Evolutionary conservation across 257 asterid species (phyloP), one percentile per base, ranked within the genome.

Genomic region (Salvia hispanica): DNA sequence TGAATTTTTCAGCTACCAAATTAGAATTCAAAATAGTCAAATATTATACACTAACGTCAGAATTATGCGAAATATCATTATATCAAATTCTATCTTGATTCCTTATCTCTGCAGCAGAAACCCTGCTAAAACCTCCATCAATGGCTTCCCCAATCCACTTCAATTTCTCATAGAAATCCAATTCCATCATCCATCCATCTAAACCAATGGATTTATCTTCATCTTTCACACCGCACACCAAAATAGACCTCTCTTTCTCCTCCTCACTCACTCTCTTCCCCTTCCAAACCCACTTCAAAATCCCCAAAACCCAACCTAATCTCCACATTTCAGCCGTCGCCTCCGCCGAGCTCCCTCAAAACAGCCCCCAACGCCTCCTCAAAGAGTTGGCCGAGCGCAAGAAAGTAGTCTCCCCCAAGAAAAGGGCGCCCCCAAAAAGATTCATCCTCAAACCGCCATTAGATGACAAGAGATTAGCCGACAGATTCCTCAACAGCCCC

Each of bases 401-500:
- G 69, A 94, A 84, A 75, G 67, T 66, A 11, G 85, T 83, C 8
- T 81, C 97, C 40, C 99, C 96, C 2, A 91, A 85, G 71, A 86
- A 77, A 58, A 91, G 54, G 71, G 64, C 79, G 4, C 99, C 96
- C 63, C 95, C 96, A 0, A 85, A 77, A 69, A 70, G 95, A 72
- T 91, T 81, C 79, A 91, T 94, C 71, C 91, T 94, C 69, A 91
- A 78, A 66, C 97, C 97, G 48, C 97, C 96, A 0, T 71, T 94
- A 18, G 99, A 94, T 69, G 99, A 94, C 48, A 78, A 80, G 4
- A 79, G 63, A 76, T 34, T 94, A 45, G 91, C 94, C 0, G 90
- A 91, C 55, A 83, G 99, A 77, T 94, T 94, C 74, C 86, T 94
- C 31, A 94, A 91, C 67, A 94, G 99, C 67, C 99, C 99, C 0